A percentile compares a stretch with the other conserved stretches of the same genome.
phyloP scores from a whole-genome alignment of 2,329 filamentous ascomycete genomes.

The Balansia obtecta region DNA sequence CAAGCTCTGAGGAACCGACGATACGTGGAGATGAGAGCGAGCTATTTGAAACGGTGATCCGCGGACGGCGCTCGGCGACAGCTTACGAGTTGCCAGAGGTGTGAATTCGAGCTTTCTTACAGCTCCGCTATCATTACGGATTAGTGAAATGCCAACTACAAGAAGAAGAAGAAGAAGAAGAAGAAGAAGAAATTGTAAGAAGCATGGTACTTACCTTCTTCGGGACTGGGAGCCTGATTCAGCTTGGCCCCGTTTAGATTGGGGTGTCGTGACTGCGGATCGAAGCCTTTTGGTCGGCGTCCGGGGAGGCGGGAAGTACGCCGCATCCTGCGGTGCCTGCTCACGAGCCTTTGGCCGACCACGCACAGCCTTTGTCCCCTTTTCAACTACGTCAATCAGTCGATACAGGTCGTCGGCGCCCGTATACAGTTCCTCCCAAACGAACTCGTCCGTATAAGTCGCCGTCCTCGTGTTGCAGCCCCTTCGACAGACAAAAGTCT shows the following conservation, averaged over 20 bases:
- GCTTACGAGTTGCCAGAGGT: slow-evolving; percentile 74
- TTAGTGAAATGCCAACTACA: slow-evolving; percentile 29
- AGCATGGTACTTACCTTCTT: slow-evolving; percentile 15
- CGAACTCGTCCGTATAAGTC: slow-evolving; percentile 83
- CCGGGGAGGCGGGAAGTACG: slow-evolving; percentile 23
- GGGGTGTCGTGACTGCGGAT: slow-evolving; percentile 17
- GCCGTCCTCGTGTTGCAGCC: slow-evolving; percentile 83
- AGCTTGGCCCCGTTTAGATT: slow-evolving; percentile 16
- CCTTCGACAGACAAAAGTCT: slow-evolving; percentile 79
- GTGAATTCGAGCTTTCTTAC: slow-evolving; percentile 83
- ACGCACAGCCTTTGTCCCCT: slow-evolving; percentile 56
- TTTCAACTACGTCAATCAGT: slow-evolving; percentile 55
- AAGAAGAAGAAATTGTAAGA: not conserved
- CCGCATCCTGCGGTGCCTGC: slow-evolving; percentile 18
- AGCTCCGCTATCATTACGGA: slow-evolving; percentile 31
- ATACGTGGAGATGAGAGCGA: slow-evolving; percentile 80
- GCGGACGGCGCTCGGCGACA: slow-evolving; percentile 63
- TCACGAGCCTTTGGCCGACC: slow-evolving; percentile 19
- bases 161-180: too few relatives aligned
- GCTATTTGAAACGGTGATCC: slow-evolving; percentile 87
- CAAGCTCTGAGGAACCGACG: slow-evolving; percentile 76
- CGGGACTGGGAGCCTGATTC: slow-evolving; percentile 20
- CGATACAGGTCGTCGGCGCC: slow-evolving; percentile 51
- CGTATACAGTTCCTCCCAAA: slow-evolving; percentile 76
- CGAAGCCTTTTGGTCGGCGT: slow-evolving; percentile 25